phyloP scores from a whole-genome alignment of 148 eudicot species.

The Arbutus unedo region DNA sequence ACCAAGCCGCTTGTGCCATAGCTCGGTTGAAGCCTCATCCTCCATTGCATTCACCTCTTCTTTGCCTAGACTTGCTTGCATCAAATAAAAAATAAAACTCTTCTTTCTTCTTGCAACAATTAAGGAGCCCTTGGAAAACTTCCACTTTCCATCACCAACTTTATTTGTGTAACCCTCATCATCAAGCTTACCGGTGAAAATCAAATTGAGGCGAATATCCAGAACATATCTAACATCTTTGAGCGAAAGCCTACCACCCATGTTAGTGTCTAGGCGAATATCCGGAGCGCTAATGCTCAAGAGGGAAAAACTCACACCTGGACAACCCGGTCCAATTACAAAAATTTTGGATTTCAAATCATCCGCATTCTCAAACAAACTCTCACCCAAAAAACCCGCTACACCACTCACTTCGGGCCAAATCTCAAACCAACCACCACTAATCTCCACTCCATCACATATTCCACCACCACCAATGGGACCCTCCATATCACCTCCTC shows the following conservation, averaged over 20 bases:
- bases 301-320: too few species aligned
- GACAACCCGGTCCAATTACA: too few species aligned
- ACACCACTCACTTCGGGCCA: too few species aligned
- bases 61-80: not conserved
- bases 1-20: not conserved
- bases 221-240: not conserved
- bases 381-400: too few species aligned
- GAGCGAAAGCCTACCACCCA: not conserved
- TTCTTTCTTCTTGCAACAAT: not conserved
- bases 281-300: too few species aligned
- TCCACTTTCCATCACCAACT: not conserved
- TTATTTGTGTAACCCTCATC: conserved; percentile 1
- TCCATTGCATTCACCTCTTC: not conserved
- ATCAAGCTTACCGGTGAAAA: not conserved
- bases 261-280: not conserved
- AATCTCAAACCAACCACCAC: too few species aligned
- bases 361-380: too few species aligned
- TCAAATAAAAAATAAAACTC: not conserved
- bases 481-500: too few species aligned
- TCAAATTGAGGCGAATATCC: not conserved
- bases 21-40: not conserved
- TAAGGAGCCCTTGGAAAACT: not conserved
- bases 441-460: too few species aligned
- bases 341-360: too few species aligned
- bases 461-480: too few species aligned